These are phyloP conservation scores for Henckelia pumila DNA, from an alignment of 257 asterid species.

Conservation along the genomic window DNA sequence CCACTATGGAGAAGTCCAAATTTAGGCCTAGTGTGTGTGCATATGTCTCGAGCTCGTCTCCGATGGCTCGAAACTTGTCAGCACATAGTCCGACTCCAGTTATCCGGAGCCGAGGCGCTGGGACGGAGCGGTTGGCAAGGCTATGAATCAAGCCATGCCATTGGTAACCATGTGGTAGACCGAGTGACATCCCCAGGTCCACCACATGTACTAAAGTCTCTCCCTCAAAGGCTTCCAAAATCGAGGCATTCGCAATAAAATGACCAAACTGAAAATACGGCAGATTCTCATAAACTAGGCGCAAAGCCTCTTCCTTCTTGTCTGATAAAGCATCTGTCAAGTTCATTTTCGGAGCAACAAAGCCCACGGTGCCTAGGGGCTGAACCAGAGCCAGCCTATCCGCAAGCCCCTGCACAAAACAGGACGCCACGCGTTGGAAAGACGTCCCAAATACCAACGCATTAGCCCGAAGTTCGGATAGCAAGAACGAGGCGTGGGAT, in stretches of 20 bases:
- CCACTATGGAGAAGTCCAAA: slow-evolving; percentile 50
- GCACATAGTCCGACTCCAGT: slow-evolving; percentile 55
- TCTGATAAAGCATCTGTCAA: slow-evolving; percentile 41
- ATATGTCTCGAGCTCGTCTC: slow-evolving; percentile 52
- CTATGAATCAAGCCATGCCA: slow-evolving; percentile 59
- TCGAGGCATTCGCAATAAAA: slow-evolving; percentile 57
- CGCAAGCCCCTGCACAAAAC: slow-evolving; percentile 67
- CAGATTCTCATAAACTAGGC: slow-evolving; percentile 55
- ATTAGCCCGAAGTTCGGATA: slow-evolving; percentile 58
- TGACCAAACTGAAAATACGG: slow-evolving; percentile 75
- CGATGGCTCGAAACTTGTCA: slow-evolving; percentile 39
- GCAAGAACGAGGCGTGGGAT: slow-evolving; percentile 53
- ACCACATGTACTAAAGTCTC: slow-evolving; percentile 78
- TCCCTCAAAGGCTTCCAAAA: slow-evolving; percentile 94
- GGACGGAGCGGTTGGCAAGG: slow-evolving; percentile 43
- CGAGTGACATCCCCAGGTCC: slow-evolving; percentile 77
- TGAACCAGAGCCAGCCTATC: slow-evolving; percentile 66
- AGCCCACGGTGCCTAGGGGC: slow-evolving; percentile 66
- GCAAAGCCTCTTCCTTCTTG: slow-evolving; percentile 57
- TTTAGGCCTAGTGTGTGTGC: slow-evolving; percentile 43
- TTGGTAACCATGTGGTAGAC: slow-evolving; percentile 65
- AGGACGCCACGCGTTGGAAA: slow-evolving; percentile 82
- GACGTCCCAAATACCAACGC: slow-evolving; percentile 79
- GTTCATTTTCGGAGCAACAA: slow-evolving; percentile 38
- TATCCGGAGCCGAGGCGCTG: slow-evolving; percentile 43